Base-by-base conservation (phyloP, 192 early-diverging fungal species). In the Umbelopsis sp. region DNA sequence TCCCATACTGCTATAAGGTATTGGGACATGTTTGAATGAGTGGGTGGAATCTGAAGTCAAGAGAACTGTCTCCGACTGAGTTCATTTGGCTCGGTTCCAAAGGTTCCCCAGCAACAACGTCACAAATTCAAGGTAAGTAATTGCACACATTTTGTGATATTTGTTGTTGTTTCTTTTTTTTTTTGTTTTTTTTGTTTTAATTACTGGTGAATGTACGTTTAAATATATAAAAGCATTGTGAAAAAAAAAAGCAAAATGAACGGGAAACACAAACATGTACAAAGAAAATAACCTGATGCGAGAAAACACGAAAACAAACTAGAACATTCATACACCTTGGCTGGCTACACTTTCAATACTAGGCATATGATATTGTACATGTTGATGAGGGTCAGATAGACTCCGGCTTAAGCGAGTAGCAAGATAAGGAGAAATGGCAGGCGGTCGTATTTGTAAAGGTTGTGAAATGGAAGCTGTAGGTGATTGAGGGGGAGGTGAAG, bases 1-100 rank as follows among this genome's bases (percentile, higher is more conserved):
- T 79, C 77, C 77, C 77, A 79, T 34, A 69, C 70, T 36, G 77
- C 77, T 45, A 79, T 70, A 20, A 75, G 67, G 45, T 75, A 75
- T 31, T 72, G 70, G 29, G 49, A 52, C 77, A 79, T 79, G 41
- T 25, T 17, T 31, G 44, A 34, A 4, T 41, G 51, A 67, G 12
- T 32, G 20, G 17, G 16, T 26, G 56, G 7, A 34, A 2, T 11
- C 16, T 26, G 56, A 20, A 34, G 11, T 11, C 16, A n/a, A 34
- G 26, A 2, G 56, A 62, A 34, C 26, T 29, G 26, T 20, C 17
- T 8, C 56, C 7, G 25, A 20, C 26, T 62, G 56, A 62, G 29
- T 34, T 16, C 47, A 49, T n/a, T 49, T 49, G 47, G 47, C 4
- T n/a, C 14, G 16, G 47, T 49, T 5, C 47, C 47, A 17, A 49